Base-by-base conservation (phyloP, 345 rosid species). In the Psidium guajava region DNA sequence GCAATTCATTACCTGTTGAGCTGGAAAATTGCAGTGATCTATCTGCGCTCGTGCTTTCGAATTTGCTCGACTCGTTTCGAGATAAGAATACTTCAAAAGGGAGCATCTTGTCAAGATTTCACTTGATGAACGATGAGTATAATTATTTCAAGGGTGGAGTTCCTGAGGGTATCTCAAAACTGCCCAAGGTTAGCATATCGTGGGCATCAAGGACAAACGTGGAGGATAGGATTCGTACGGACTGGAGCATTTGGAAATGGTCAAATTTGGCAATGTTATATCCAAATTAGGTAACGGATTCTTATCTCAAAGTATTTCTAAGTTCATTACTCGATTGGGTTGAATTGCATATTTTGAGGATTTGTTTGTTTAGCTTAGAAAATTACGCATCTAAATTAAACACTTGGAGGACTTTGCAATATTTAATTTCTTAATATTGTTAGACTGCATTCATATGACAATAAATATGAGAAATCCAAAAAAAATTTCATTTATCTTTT, bases 161-260 rank as follows among this genome's bases (percentile, higher is more conserved):
- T 82, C 97, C 98, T 0, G 90, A 50, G 74, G 93, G 87, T 73
- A 89, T 96, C 86, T 82, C 94, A 75, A 89, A 85, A 82, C 96
- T 96, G 88, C 94, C 95, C 1, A 93, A 91, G 81, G 91, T 96
- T 84, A 91, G 89, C 91, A 91, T 96, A 82, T 87, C 95, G 90
- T 96, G 99, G 99, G 96, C 93, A 42, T 98, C 98, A 24, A 90
- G 95, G 88, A 94, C 95, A 85, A 93, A 91, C 4, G 87, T 96
- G 27, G 95, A 92, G 88, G 98, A 95, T 83, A 86, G 84, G 20
- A 87, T 95, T 85, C 95, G 92, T 1, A 87, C 88, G 49, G 89
- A 91, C 87, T 94, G 98, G 98, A 96, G 94, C 87, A 88, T 87
- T 89, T 96, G 93, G 94, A 93, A 92, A 92, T 96, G 93, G 87